A percentile compares a stretch with the other conserved stretches of the same genome.
These are phyloP conservation scores for Tilletia indica DNA, from an alignment of 1,284 basidiomycete genomes.

Conservation along the genomic window DNA sequence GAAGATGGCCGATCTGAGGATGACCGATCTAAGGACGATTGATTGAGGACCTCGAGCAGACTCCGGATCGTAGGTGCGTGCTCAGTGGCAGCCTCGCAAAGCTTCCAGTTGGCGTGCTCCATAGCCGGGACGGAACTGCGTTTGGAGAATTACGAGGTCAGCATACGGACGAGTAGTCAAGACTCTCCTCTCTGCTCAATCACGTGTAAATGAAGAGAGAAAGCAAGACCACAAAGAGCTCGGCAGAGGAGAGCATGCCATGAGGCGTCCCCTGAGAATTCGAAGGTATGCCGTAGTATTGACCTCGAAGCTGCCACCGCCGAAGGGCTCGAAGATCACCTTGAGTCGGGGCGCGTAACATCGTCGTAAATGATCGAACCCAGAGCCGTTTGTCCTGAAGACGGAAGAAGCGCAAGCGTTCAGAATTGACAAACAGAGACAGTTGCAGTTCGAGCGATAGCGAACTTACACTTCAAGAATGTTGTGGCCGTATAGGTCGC, in stretches of 20 bases:
- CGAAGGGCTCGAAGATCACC: constrained; percentile 25
- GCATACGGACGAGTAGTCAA: too few relatives aligned
- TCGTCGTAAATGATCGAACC: constrained; percentile 27
- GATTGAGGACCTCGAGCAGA: constrained; percentile 21
- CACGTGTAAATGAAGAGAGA: constrained; percentile 29
- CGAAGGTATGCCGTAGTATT: constrained; percentile 61
- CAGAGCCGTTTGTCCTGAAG: constrained; percentile 8
- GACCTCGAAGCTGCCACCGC: constrained; percentile 23
- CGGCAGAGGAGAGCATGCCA: constrained; percentile 63
- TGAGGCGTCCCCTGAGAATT: constrained; percentile 63
- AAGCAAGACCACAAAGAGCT: constrained; percentile 21
- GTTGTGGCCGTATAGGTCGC: constrained; percentile 23
- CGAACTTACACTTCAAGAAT: constrained; percentile 16
- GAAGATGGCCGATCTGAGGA: too few relatives aligned
- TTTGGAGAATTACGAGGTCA: constrained; percentile 27
- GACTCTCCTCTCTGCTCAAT: too few relatives aligned
- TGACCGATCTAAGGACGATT: too few relatives aligned
- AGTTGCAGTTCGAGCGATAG: background rate
- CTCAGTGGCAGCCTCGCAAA: constrained; percentile 23
- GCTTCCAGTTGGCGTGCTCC: constrained; percentile 58
- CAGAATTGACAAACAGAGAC: background rate
- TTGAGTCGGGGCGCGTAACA: constrained; percentile 22
- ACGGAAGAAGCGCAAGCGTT: too few relatives aligned
- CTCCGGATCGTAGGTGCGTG: constrained; percentile 17
- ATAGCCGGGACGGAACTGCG: constrained; percentile 59